A percentile compares a stretch with the other conserved stretches of the same genome.
These are phyloP conservation scores for Parietaria judaica DNA, from an alignment of 306 rosid genomes.

Conservation along the genomic window DNA sequence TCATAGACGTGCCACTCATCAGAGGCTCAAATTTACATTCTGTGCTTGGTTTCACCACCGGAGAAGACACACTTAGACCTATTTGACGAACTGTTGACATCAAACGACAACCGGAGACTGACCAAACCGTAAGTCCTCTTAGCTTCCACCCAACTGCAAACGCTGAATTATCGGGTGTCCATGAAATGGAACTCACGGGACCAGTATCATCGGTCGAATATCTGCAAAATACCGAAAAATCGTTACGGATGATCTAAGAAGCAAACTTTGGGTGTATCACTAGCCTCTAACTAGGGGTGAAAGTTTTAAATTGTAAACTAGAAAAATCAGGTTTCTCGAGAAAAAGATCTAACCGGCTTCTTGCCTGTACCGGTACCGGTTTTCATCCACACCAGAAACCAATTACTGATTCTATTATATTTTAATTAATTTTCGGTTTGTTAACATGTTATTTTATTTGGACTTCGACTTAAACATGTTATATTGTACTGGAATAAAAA, in stretches of 20 bases:
- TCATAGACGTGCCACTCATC: slow-evolving; percentile 83
- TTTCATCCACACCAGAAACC: too few species aligned
- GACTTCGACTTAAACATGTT: too few species aligned
- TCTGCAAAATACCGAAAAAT: slow-evolving; percentile 42
- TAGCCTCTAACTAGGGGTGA: slow-evolving; percentile 4
- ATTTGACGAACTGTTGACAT: slow-evolving; percentile 92
- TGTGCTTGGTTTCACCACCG: slow-evolving; percentile 66
- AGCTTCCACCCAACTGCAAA: slow-evolving; percentile 98
- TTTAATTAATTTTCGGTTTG: too few species aligned
- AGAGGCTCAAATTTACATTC: slow-evolving; percentile 76
- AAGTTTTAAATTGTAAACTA: not conserved
- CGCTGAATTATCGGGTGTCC: slow-evolving; percentile 98
- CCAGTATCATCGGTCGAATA: slow-evolving; percentile 93
- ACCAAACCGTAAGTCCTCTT: slow-evolving; percentile 97
- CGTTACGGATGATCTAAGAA: slow-evolving; percentile 16
- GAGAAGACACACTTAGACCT: slow-evolving; percentile 85
- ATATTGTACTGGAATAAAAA: too few species aligned
- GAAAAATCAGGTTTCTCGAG: too few species aligned
- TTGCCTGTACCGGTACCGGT: too few species aligned
- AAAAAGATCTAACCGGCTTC: too few species aligned
- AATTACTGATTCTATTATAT: too few species aligned
- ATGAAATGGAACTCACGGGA: slow-evolving; percentile 79
- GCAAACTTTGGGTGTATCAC: slow-evolving; percentile 4
- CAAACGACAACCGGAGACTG: slow-evolving; percentile 93
- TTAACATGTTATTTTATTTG: too few species aligned